Percentiles rank a stretch among this genome's conserved stretches.
These are phyloP conservation scores for Durotheca rogersii DNA, from an alignment of 495 filamentous ascomycete species.

Conservation along the genomic window DNA sequence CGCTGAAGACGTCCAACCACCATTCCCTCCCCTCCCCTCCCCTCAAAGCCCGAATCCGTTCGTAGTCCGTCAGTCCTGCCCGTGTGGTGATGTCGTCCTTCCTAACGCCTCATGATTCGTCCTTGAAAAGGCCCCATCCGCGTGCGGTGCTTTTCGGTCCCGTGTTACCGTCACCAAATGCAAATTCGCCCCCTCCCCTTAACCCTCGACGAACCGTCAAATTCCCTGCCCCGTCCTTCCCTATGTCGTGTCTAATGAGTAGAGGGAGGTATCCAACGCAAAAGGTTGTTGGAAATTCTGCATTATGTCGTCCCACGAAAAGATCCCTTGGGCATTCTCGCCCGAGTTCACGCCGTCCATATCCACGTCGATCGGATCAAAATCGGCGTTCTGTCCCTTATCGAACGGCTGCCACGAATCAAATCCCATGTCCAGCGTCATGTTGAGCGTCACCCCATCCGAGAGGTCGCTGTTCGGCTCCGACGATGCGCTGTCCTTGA, in stretches of 20 bases:
- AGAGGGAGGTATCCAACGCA: constrained; percentile 44
- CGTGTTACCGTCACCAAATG: constrained; percentile 15
- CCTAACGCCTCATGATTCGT: constrained; percentile 11
- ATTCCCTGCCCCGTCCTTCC: too few relatives aligned
- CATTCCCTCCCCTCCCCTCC: neutral
- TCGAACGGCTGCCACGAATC: constrained; percentile 48
- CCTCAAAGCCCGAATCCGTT: too few relatives aligned
- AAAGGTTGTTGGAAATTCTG: constrained; percentile 46
- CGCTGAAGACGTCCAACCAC: neutral
- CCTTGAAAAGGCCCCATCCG: neutral
- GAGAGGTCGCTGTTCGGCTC: constrained; percentile 57
- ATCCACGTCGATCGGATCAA: constrained; percentile 6
- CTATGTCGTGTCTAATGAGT: constrained; percentile 43
- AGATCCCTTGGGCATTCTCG: constrained; percentile 19
- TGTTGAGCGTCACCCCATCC: constrained; percentile 41
- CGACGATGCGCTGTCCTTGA: constrained; percentile 52
- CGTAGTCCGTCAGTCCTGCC: too few relatives aligned
- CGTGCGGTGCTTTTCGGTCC: neutral
- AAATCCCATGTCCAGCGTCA: constrained; percentile 46
- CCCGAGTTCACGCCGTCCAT: constrained; percentile 3
- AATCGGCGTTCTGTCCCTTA: constrained; percentile 15
- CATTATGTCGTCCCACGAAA: constrained; percentile 44
- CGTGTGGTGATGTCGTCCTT: neutral
- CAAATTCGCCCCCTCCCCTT: constrained; percentile 3
- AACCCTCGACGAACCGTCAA: too few relatives aligned